Percentiles rank a stretch among this genome's conserved stretches.
Evolutionary conservation across 345 rosid species (phyloP).

Genomic region (Pugionium dolabratum): DNA sequence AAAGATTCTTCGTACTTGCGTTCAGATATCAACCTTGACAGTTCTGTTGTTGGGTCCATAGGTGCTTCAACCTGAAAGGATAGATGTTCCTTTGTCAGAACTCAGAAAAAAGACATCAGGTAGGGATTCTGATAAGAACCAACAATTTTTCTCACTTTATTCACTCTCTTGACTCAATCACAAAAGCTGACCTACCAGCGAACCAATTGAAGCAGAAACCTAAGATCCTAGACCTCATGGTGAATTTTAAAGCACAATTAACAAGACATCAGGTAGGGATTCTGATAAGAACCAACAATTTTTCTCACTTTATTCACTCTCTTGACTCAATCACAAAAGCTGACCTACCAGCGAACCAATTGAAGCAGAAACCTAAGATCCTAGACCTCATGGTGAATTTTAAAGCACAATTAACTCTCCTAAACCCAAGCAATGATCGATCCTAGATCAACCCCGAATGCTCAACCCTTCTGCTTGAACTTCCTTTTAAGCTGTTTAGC

Average conservation of each 20-base stretch:
- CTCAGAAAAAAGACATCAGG: background rate
- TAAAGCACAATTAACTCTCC: slow-evolving; percentile 4
- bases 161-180: background rate
- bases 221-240: too few relatives aligned
- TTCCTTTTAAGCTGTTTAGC: slow-evolving; percentile 1
- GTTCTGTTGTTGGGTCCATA: background rate
- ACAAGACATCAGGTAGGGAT: background rate
- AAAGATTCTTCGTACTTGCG: slow-evolving; percentile 81
- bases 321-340: background rate
- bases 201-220: too few relatives aligned
- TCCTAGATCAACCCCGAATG: slow-evolving; percentile 9
- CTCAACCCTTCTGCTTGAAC: slow-evolving; percentile 19
- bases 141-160: background rate
- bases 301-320: background rate
- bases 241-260: background rate
- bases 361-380: too few relatives aligned
- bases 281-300: background rate
- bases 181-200: too few relatives aligned
- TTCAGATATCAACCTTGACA: slow-evolving; percentile 65
- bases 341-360: too few relatives aligned
- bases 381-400: too few relatives aligned
- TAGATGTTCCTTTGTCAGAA: background rate
- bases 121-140: background rate
- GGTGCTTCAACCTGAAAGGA: background rate
- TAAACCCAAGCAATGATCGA: background rate